Percentiles rank a stretch among this genome's conserved stretches.
Conservation (phyloP, 2,329 filamentous ascomycete species). For the Orbilia brochopaga region DNA sequence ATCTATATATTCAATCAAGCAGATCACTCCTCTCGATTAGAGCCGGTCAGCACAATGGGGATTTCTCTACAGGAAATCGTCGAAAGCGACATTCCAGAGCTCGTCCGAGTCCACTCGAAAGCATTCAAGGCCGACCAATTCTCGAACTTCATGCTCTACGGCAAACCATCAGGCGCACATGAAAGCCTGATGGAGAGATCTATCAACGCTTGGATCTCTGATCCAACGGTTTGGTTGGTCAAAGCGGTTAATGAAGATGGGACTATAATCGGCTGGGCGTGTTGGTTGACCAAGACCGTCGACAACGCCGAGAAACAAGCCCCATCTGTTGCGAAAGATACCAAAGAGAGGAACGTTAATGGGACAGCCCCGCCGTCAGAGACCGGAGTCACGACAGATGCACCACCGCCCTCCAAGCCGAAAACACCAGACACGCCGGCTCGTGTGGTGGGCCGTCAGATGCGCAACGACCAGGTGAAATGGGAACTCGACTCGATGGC, state of each 20-base stretch:
- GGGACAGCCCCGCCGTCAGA: background rate
- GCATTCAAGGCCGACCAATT: constrained; percentile 29
- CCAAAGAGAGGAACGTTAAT: background rate
- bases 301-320: constrained; percentile 5
- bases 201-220: constrained; percentile 17
- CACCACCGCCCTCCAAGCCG: constrained; percentile 2
- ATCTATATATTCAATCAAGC: background rate
- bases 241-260: constrained; percentile 22
- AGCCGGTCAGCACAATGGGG: constrained; percentile 17
- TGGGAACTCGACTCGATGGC: constrained; percentile 22
- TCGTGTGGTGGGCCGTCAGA: constrained; percentile 16
- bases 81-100: constrained; percentile 18
- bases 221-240: constrained; percentile 15
- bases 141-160: constrained; percentile 26
- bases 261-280: constrained; percentile 16
- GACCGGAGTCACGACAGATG: background rate
- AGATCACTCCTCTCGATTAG: background rate
- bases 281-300: constrained; percentile 18
- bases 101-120: constrained; percentile 15
- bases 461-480: constrained; percentile 15
- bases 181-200: constrained; percentile 21
- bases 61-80: constrained; percentile 14
- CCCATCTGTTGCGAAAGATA: background rate
- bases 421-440: constrained; percentile 10
- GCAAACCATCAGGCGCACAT: constrained; percentile 17